Evolutionary conservation across 768 basidiomycete genomes (phyloP), one percentile per base, ranked within the genome.

Genomic region (Boletus tomentosulus): DNA sequence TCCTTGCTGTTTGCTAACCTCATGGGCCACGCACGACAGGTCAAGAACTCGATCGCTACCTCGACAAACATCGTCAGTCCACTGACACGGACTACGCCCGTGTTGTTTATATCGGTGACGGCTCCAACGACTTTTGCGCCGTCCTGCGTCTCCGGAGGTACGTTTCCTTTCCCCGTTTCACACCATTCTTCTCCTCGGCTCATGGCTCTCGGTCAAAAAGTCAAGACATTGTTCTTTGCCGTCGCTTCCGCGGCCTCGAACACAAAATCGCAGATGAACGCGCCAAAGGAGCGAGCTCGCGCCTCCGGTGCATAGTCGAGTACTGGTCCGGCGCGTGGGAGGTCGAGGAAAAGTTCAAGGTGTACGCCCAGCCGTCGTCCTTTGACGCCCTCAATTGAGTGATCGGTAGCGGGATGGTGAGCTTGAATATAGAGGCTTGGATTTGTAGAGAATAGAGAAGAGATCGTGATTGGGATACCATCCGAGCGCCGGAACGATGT

Each of bases 261-360:
- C 82, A 76, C 61, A 82, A 92, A 31, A 92, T 98, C 60, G 74
- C 76, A 37, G 77, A 78, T 46, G 90, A 97, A 28, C 50, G 34
- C 13, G 56, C 56, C 27, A 47, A 44, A 55, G 89, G 89, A 3
- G 63, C 76, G 41, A 69, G 68, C 35, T 71, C 72, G 11, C 89
- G 89, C 11, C 78, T 97, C 55, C 80, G 82, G 54, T 86, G 86
- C 61, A 68, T 84, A 50, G 80, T 94, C 54, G 76, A 82, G 60
- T 87, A 90, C 66, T 98, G 96, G 96, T 82, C 82, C 7, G 93
- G 92, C 35, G 95, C 94, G 42, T 98, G 96, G 96, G 92, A 98
- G 68, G 85, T 94, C 44, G 96, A 98, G 69, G 92, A 96, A 70
- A 78, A 82, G 42, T 89, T 92, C 63, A 67, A 65, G 38, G 37